Base-by-base conservation (phyloP, 192 early-diverging fungal species). In the Rhizophagus sp. region DNA sequence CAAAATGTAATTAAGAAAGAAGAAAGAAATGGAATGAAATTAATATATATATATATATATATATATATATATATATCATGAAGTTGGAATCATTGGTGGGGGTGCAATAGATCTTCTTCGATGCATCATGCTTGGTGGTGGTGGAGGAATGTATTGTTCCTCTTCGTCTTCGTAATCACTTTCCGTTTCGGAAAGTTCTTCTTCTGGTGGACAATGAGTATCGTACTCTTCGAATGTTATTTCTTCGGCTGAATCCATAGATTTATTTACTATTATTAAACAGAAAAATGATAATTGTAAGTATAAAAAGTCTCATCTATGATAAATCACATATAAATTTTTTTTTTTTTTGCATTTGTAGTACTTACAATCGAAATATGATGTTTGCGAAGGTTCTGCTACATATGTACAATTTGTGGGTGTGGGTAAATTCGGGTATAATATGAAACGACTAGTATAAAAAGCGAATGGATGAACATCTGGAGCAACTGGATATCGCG, bases 391-490 rank as follows among this genome's bases (percentile, higher is more conserved):
- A 11, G 62, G 75, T 62, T 62, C 33, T 15, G 74, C 15, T 24
- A 19, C 24, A 17, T 33, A 62, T 6, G 10, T 62, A 30, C 11
- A 25, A 64, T 77, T 77, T 39, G 13, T 19, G 25, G 75, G 75
- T 66, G 34, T 22, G 1, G 75, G 75, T 65, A 77, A 66, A 77
- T 77, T 77, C 13, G 75, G 75, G 6, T 25, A 77, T 30, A 77
- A 52, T 66, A 77, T 19, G 15, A 77, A 77, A n/a, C 75, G 30
- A 66, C 75, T 77, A 7, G 34, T 77, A 65, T 77, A 77, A 27
- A 66, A 27, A 24, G 75, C 75, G 36, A 77, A 77, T 36, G 63
- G 75, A 47, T 77, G 62, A 30, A 77, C 19, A 19, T 77, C 62
- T 12, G 75, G 75, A 47, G 36, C 24, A 30, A 27, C 19, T 12